These are phyloP conservation scores for Crataegus laevigata DNA, from an alignment of 306 rosid species.

Conservation along the genomic window DNA sequence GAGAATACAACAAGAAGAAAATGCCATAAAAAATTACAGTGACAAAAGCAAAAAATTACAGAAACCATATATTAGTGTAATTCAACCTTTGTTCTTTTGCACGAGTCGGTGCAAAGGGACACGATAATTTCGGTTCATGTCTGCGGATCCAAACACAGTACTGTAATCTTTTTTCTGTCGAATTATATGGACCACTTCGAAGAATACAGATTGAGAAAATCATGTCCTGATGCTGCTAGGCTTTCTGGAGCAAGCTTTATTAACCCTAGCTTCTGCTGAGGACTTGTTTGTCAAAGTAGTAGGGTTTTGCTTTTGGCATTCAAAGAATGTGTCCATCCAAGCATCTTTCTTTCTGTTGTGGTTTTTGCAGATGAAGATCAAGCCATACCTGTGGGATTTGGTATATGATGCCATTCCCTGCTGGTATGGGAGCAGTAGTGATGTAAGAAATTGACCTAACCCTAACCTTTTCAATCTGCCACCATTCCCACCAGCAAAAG, in stretches of 20 bases:
- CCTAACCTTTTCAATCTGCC: not conserved
- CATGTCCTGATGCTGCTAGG: not conserved
- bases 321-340: not conserved
- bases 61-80: not conserved
- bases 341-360: not conserved
- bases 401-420: not conserved
- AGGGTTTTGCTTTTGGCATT: not conserved
- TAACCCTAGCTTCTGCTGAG: not conserved
- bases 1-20: not conserved
- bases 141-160: not conserved
- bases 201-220: not conserved
- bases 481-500: not conserved
- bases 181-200: not conserved
- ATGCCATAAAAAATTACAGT: not conserved
- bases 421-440: not conserved
- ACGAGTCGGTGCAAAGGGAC: slow-evolving; percentile 1
- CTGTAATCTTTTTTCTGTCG: not conserved
- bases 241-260: not conserved
- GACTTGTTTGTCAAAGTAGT: not conserved
- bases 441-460: not conserved
- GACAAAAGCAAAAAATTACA: not conserved
- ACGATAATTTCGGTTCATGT: slow-evolving; percentile 14
- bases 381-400: not conserved
- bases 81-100: not conserved
- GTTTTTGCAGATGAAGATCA: not conserved